Evolutionary conservation across 2,329 filamentous ascomycete genomes (phyloP).

Genomic region (Saccharata proteae): DNA sequence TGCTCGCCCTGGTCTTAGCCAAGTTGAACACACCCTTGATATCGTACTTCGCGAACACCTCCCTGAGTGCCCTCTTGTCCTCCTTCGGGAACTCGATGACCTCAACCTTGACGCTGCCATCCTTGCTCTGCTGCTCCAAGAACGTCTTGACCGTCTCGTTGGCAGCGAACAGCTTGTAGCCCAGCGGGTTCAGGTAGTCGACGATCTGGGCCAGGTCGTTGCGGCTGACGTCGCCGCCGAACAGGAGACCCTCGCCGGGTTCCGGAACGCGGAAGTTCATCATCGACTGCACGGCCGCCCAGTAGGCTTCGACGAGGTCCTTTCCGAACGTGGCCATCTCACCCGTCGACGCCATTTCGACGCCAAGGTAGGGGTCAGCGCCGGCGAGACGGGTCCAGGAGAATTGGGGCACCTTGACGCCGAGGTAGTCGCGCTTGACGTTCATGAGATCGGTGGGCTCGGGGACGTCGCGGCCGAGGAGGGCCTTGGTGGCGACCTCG

Average conservation of each 20-base stretch:
- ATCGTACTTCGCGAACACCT: constrained; percentile 94
- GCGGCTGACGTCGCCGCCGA: constrained; percentile 70
- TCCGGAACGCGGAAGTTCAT: constrained; percentile 99
- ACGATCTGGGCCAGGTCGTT: constrained; percentile 66
- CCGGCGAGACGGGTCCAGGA: constrained; percentile 96
- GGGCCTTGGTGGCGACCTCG: constrained; percentile 83
- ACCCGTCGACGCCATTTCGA: constrained; percentile 94
- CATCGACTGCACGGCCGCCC: constrained; percentile 86
- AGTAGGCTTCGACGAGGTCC: constrained; percentile 92
- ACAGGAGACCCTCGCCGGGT: constrained; percentile 86
- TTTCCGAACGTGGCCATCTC: constrained; percentile 99
- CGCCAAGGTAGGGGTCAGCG: constrained; percentile 92
- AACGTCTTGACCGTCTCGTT: constrained; percentile 70
- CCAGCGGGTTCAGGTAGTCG: constrained; percentile 75
- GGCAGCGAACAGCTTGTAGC: constrained; percentile 89
- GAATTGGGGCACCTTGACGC: constrained; percentile 98
- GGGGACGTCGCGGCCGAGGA: constrained; percentile 75
- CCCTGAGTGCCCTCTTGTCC: constrained; percentile 86
- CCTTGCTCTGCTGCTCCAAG: constrained; percentile 60
- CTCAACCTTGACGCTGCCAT: constrained; percentile 55
- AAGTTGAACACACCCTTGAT: constrained; percentile 95
- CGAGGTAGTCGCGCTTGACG: constrained; percentile 78
- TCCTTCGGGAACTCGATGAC: constrained; percentile 95
- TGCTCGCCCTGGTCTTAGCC: constrained; percentile 71
- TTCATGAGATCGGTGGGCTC: constrained; percentile 80